Percentiles rank a stretch among this genome's conserved stretches.
These are phyloP conservation scores for Phytophthora meadii DNA, from an alignment of 352 stramenopile species.

Conservation along the genomic window DNA sequence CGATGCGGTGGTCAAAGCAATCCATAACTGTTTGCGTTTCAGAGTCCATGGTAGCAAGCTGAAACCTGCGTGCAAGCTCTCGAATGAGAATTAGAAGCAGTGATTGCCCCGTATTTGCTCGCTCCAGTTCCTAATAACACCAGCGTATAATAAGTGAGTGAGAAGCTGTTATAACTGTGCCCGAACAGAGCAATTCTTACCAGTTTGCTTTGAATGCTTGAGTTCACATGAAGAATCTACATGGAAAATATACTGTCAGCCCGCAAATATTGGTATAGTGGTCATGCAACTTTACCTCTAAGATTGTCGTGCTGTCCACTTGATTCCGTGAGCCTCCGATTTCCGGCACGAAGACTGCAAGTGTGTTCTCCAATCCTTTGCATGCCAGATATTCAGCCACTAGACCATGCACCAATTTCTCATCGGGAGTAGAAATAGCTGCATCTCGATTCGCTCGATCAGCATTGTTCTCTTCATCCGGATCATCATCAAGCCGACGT, in stretches of 20 bases:
- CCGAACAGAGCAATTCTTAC: conserved; percentile 8
- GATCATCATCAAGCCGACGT: conserved; percentile 15
- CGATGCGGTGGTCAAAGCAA: conserved; percentile 69
- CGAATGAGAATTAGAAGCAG: conserved; percentile 47
- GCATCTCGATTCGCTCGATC: conserved; percentile 8
- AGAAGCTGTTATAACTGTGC: background rate
- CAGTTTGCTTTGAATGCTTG: conserved; percentile 35
- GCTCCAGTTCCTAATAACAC: conserved; percentile 27
- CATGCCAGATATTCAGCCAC: conserved; percentile 63
- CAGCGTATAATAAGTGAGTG: background rate
- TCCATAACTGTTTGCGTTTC: conserved; percentile 69
- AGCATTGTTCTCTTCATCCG: conserved; percentile 8
- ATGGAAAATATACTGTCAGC: background rate
- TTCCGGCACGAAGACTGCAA: conserved; percentile 76
- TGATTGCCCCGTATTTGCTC: conserved; percentile 18
- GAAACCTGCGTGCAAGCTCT: conserved; percentile 43
- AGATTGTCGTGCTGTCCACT: conserved; percentile 50
- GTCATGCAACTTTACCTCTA: conserved; percentile 35
- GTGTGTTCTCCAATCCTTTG: conserved; percentile 62
- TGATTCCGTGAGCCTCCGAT: conserved; percentile 56
- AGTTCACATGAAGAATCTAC: conserved; percentile 47
- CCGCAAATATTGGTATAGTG: background rate
- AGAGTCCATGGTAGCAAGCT: conserved; percentile 49
- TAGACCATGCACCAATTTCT: conserved; percentile 69
- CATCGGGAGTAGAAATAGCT: conserved; percentile 34